Evolutionary conservation across 371 early-diverging fungal species (phyloP).

Genomic region (Zopfochytrium polystomum): DNA sequence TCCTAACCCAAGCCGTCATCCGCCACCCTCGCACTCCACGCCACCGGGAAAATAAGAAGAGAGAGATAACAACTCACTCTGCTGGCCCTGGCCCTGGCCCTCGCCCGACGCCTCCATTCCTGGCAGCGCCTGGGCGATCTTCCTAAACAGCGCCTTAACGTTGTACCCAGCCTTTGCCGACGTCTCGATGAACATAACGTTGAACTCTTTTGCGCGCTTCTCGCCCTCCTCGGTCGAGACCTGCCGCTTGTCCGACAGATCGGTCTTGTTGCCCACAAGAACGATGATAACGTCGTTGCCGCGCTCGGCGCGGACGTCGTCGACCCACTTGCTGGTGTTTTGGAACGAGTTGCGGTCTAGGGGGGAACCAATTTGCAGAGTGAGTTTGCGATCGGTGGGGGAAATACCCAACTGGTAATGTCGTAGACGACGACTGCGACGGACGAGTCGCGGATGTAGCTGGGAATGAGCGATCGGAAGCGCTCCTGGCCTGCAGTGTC

Average conservation of each 20-base stretch:
- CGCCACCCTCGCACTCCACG: too few species aligned
- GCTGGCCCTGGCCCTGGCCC: too few species aligned
- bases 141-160: conserved; percentile 91
- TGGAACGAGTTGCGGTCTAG: conserved; percentile 86
- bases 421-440: conserved; percentile 98
- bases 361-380: too few species aligned
- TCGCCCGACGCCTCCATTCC: conserved; percentile 55
- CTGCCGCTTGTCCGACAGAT: conserved; percentile 89
- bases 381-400: too few species aligned
- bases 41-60: too few species aligned
- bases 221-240: conserved; percentile 96
- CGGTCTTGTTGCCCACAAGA: conserved; percentile 99
- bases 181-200: conserved; percentile 96
- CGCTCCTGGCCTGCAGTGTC: conserved; percentile 99
- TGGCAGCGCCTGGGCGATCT: conserved; percentile 93
- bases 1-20: too few species aligned
- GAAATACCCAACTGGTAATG: conserved; percentile 71
- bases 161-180: conserved; percentile 95
- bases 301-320: conserved; percentile 95
- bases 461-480: conserved; percentile 94
- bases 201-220: conserved; percentile 88
- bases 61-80: too few species aligned
- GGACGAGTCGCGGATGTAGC: conserved; percentile 98
- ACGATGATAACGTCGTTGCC: conserved; percentile 96
- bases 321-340: conserved; percentile 97